phyloP scores from a whole-genome alignment of 257 asterid genomes.

The Agastache rugosa region DNA sequence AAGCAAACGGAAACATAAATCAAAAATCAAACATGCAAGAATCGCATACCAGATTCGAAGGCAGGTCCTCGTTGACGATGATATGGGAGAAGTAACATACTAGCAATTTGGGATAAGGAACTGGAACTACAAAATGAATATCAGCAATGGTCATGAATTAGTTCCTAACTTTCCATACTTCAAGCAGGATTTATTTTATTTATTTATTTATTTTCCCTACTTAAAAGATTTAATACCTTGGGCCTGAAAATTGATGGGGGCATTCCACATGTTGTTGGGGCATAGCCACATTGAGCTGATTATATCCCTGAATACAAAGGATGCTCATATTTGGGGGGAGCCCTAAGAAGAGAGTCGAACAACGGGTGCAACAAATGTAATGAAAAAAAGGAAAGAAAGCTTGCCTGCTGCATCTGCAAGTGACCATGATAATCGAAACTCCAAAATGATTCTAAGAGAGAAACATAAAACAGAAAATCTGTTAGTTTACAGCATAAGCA shows the following conservation, averaged over 20 bases:
- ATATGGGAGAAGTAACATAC: background rate
- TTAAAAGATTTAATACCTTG: background rate
- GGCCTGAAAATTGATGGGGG: background rate
- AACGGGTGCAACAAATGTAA: background rate
- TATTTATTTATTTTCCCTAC: background rate
- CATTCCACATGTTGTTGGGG: background rate
- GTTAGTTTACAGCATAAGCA: background rate
- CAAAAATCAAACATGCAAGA: background rate
- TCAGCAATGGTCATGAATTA: background rate
- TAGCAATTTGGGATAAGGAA: background rate
- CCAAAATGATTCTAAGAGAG: background rate
- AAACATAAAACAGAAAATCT: background rate
- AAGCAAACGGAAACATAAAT: background rate
- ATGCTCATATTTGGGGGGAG: background rate
- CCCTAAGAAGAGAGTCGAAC: background rate
- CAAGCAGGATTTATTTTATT: background rate
- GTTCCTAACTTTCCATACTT: background rate
- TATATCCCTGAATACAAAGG: background rate
- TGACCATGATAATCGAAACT: background rate
- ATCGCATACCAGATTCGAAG: background rate
- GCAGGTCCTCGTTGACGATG: background rate
- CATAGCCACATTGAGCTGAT: background rate
- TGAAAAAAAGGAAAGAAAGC: background rate
- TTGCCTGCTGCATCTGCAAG: background rate
- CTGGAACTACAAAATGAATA: background rate